Evolutionary conservation across 345 rosid genomes (phyloP).

Genomic region (Cochlearia excelsa): DNA sequence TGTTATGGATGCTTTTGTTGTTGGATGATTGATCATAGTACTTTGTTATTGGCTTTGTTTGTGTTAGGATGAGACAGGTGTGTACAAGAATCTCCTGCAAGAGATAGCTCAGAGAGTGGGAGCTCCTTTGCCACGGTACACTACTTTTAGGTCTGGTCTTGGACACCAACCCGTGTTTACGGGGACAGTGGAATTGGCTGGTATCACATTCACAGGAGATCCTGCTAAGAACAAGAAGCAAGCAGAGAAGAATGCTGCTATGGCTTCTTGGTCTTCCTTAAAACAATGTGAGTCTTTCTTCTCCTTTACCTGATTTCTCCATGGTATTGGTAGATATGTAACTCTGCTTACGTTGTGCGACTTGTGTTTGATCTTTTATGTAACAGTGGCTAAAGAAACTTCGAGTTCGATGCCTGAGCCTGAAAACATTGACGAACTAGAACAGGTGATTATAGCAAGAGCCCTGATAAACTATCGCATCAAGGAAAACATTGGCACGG

Average conservation of each 20-base stretch:
- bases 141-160: conserved; percentile 87
- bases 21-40: conserved; percentile 20
- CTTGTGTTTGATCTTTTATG: conserved; percentile 24
- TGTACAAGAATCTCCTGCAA: conserved; percentile 92
- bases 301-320: background rate
- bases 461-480: conserved; percentile 65
- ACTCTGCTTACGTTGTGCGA: background rate
- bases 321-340: background rate
- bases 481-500: conserved; percentile 73
- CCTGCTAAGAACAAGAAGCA: conserved; percentile 96
- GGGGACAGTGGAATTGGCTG: conserved; percentile 93
- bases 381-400: conserved; percentile 92
- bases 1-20: background rate
- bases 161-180: conserved; percentile 97
- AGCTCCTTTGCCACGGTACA: conserved; percentile 87
- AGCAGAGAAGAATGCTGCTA: conserved; percentile 98
- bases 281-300: conserved; percentile 65
- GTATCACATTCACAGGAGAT: conserved; percentile 84
- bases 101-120: conserved; percentile 97
- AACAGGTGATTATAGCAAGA: conserved; percentile 86
- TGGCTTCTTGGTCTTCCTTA: conserved; percentile 96
- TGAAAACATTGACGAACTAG: conserved; percentile 83
- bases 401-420: conserved; percentile 70
- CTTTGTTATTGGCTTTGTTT: conserved; percentile 19
- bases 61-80: conserved; percentile 95